A percentile compares a stretch with the other conserved stretches of the same genome.
Conservation (phyloP, 108 stramenopile genomes). For the Pseudonitzschia multiseries region DNA sequence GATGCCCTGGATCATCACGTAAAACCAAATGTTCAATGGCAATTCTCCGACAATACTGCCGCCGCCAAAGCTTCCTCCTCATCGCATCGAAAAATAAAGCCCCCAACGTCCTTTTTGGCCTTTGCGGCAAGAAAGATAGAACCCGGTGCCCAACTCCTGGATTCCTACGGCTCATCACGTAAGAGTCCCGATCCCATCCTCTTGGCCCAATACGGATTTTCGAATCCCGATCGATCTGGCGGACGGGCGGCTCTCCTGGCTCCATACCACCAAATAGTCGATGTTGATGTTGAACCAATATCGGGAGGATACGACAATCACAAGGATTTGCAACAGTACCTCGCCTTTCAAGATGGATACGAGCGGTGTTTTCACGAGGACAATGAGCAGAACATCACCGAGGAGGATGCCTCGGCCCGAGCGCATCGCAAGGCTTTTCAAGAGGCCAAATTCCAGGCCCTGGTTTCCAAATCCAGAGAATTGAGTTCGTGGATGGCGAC, state of each 20-base stretch:
- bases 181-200: background rate
- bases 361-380: background rate
- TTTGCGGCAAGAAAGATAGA: conserved; percentile 1
- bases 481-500: background rate
- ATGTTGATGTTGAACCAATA: background rate
- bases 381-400: too few species aligned
- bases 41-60: background rate
- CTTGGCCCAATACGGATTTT: conserved; percentile 13
- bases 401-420: background rate
- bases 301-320: background rate
- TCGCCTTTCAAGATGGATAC: conserved; percentile 10
- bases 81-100: background rate
- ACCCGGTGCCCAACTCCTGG: background rate
- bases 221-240: conserved; percentile 4
- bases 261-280: conserved; percentile 6
- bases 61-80: background rate
- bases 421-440: background rate
- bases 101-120: background rate
- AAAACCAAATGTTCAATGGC: conserved; percentile 11
- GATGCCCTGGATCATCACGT: conserved; percentile 23
- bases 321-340: background rate
- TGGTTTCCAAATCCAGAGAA: background rate
- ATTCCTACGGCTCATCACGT: background rate
- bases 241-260: background rate
- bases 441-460: conserved; percentile 1